A percentile compares a stretch with the other conserved stretches of the same genome.
Conservation (phyloP, 2,329 filamentous ascomycete genomes). For the Graphiopsis chlorocephala region DNA sequence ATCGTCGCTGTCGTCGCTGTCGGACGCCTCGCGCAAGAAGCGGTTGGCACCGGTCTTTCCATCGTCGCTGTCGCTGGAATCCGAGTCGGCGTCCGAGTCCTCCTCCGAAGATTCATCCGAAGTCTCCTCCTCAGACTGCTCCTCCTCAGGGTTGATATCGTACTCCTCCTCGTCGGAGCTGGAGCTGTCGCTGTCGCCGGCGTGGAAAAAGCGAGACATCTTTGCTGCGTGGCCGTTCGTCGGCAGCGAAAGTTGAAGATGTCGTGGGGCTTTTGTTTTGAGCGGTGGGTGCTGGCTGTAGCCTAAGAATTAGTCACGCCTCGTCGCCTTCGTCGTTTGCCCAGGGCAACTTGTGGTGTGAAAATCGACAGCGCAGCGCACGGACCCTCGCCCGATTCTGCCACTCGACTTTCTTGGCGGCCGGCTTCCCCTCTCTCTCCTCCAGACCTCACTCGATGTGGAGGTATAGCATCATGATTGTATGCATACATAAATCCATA, state of each 20-base stretch:
- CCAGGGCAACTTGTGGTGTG: constrained; percentile 1
- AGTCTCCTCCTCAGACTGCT: constrained; percentile 53
- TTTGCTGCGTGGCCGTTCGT: constrained; percentile 15
- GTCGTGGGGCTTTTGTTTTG: constrained; percentile 6
- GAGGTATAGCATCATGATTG: not conserved
- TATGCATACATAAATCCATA: not conserved
- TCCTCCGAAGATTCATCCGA: constrained; percentile 54
- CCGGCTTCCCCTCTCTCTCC: not conserved
- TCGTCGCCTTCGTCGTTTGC: constrained; percentile 10
- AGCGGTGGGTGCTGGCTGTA: constrained; percentile 6
- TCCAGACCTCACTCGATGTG: not conserved
- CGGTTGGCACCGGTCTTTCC: constrained; percentile 69
- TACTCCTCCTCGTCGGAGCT: constrained; percentile 92
- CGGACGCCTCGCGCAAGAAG: constrained; percentile 70
- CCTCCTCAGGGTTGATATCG: constrained; percentile 77
- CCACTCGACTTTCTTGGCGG: not conserved
- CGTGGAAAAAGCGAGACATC: constrained; percentile 97
- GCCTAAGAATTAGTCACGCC: constrained; percentile 7
- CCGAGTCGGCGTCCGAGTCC: constrained; percentile 36
- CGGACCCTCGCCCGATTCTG: not conserved
- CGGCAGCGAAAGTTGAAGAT: constrained; percentile 11
- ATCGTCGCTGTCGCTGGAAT: constrained; percentile 50
- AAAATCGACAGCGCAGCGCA: not conserved
- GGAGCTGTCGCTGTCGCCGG: constrained; percentile 92
- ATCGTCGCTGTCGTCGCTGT: constrained; percentile 70